Evolutionary conservation across 2,329 filamentous ascomycete species (phyloP), one percentile per base, ranked within the genome.

Genomic region (Fusarium transvaalense): DNA sequence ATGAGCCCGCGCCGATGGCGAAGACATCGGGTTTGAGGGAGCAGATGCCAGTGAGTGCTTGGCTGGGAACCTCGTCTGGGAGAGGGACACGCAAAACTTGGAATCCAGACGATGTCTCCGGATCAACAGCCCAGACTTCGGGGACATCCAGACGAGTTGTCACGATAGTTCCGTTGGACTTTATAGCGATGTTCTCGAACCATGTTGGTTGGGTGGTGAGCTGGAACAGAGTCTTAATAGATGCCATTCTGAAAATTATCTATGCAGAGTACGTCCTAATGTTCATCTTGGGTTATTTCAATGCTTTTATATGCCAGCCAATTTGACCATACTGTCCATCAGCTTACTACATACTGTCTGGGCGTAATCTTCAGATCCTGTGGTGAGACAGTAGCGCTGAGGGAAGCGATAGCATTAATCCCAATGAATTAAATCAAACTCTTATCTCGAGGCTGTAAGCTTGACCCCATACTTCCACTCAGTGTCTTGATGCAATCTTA

Each of bases 131-230:
- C 70, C 64, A 72, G 10, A 72, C 39, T 47, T 72, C 70, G 3
- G 69, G 67, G 19, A 66, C 39, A 32, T 72, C 69, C 3, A 72
- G 64, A 15, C 69, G 70, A 38, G 70, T 72, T 21, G 58, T 52
- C 4, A 72, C 27, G 41, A 72, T 29, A 15, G 23, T 60, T 23
- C 69, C 67, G 7, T 58, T 58, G 14, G 67, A 48, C 7, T 59
- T 15, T 93, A 94, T 63, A 21, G 51, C n/a, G 19, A 72, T 71
- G 39, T 72, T 72, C 27, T 72, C 69, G 25, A 72, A 72, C 69
- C 69, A 72, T 25, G 66, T 71, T 55, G 69, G 66, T 10, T 71
- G 53, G 10, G 53, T 47, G 14, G 56, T 32, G 42, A 72, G 69
- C 9, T 68, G 66, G 31, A 70, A 70, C 19, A 72, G 25, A 12